Evolutionary conservation across 768 basidiomycete species (phyloP).

Genomic region (Termitomyces heimii): DNA sequence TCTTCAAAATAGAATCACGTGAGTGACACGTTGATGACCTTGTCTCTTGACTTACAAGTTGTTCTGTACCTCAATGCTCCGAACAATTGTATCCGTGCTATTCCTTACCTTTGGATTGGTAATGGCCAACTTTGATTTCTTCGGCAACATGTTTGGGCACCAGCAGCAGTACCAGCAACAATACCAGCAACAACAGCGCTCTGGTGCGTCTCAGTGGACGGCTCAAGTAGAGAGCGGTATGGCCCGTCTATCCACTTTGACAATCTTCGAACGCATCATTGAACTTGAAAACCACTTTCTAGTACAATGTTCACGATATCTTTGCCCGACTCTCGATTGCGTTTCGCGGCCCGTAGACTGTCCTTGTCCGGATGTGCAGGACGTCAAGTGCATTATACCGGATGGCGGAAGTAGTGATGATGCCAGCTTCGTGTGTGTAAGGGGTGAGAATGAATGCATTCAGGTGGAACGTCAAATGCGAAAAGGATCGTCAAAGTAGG

Average conservation of each 20-base stretch:
- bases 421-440: constrained; percentile 64
- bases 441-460: constrained; percentile 60
- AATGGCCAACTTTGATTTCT: constrained; percentile 72
- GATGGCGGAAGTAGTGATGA: constrained; percentile 46
- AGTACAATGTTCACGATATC: constrained; percentile 72
- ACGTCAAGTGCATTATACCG: constrained; percentile 71
- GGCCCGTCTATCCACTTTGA: constrained; percentile 11
- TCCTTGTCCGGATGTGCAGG: constrained; percentile 72
- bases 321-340: constrained; percentile 77
- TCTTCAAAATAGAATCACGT: constrained; percentile 3
- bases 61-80: constrained; percentile 9
- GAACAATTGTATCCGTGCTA: constrained; percentile 18
- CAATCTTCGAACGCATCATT: background rate
- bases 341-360: constrained; percentile 59
- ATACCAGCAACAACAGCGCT: constrained; percentile 42
- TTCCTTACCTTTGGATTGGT: constrained; percentile 31
- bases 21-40: constrained; percentile 13
- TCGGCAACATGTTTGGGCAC: constrained; percentile 70
- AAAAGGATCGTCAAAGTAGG: constrained; percentile 18
- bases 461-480: constrained; percentile 51
- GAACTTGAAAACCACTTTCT: background rate
- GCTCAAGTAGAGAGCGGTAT: constrained; percentile 60
- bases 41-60: background rate
- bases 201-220: constrained; percentile 57
- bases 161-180: constrained; percentile 62